Evolutionary conservation across 352 stramenopile species (phyloP).

Genomic region (Phytopythium kandeliae): DNA sequence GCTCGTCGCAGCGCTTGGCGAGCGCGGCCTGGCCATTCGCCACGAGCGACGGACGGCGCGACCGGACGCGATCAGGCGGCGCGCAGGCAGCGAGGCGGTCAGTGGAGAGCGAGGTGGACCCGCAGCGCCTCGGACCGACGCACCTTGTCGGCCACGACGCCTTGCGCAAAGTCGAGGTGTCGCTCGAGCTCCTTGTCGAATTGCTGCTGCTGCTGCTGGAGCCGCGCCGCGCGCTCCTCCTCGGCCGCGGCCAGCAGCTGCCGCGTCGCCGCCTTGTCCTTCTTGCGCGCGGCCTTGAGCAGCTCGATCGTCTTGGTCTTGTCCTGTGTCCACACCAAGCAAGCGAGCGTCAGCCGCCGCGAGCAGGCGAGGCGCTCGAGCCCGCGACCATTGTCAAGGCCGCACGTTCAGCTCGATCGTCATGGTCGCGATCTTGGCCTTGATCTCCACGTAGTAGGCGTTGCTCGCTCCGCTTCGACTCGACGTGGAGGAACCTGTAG

Average conservation of each 20-base stretch:
- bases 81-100: no score
- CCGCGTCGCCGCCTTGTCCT: slow-evolving; percentile 64
- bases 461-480: slow-evolving; percentile 29
- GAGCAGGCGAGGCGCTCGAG: no score
- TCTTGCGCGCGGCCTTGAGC: slow-evolving; percentile 69
- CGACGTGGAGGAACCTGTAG: slow-evolving; percentile 28
- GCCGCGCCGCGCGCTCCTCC: slow-evolving; percentile 36
- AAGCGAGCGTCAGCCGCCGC: background rate
- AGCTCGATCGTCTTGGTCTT: slow-evolving; percentile 84
- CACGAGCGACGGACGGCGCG: no score
- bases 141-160: slow-evolving; percentile 71
- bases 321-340: slow-evolving; percentile 31
- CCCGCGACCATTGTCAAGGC: no score
- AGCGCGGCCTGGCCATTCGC: slow-evolving; percentile 63
- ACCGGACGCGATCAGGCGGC: no score
- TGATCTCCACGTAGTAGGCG: slow-evolving; percentile 65
- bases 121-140: no score
- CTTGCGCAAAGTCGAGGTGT: slow-evolving; percentile 77
- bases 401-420: slow-evolving; percentile 70
- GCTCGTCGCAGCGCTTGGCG: slow-evolving; percentile 65
- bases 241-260: slow-evolving; percentile 44
- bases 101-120: no score
- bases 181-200: slow-evolving; percentile 76
- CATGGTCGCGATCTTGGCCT: slow-evolving; percentile 75
- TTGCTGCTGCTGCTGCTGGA: slow-evolving; percentile 50